Conservation (phyloP, 306 rosid genomes). For the Malus asiatica region DNA sequence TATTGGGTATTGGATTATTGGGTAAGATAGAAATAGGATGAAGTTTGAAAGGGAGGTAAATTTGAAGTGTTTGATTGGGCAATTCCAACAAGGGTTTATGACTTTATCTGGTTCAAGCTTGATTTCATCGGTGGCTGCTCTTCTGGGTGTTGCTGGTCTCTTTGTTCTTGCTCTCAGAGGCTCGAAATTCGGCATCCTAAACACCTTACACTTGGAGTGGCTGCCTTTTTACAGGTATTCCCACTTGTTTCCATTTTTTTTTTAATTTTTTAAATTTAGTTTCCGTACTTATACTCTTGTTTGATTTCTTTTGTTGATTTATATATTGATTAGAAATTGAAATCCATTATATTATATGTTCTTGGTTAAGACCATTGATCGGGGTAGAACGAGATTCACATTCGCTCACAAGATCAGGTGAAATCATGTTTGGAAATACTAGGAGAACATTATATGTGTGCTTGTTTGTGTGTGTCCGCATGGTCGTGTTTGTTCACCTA, state of each 20-base stretch:
- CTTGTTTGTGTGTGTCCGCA: no score
- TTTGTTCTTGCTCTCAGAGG: conserved; percentile 35
- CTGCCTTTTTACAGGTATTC: conserved; percentile 62
- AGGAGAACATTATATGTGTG: not conserved
- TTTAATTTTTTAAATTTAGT: not conserved
- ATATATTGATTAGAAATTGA: not conserved
- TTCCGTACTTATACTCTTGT: not conserved
- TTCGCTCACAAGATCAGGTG: not conserved
- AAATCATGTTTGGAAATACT: not conserved
- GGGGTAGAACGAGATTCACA: not conserved
- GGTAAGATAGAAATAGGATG: conserved; percentile 3
- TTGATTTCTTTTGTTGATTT: not conserved
- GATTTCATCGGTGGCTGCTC: conserved; percentile 30
- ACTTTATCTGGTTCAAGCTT: conserved; percentile 12
- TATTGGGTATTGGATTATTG: not conserved
- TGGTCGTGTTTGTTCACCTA: not conserved
- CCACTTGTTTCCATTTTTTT: not conserved
- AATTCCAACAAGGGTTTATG: conserved; percentile 23
- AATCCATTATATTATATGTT: not conserved
- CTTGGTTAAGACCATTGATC: not conserved
- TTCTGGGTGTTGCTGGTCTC: conserved; percentile 50
- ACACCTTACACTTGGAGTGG: conserved; percentile 34
- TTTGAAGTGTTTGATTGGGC: conserved; percentile 20
- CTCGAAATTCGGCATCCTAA: conserved; percentile 25
- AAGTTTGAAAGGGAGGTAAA: conserved; percentile 19